phyloP scores from a whole-genome alignment of 305 asterid genomes.

The Solanum hybrid region DNA sequence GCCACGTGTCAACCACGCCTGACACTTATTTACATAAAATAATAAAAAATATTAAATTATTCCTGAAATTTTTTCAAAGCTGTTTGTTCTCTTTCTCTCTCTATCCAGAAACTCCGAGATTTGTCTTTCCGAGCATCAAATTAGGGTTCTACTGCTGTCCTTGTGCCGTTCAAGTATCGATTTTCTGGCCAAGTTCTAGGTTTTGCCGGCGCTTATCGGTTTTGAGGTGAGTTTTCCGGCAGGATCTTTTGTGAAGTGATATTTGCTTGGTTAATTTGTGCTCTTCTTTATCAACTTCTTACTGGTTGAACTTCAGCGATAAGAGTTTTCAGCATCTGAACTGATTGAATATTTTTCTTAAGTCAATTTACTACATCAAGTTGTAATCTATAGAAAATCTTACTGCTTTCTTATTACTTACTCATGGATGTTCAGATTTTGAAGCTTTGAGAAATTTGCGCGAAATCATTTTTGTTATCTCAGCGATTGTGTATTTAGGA shows the following conservation, averaged over 20 bases:
- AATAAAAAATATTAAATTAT: not conserved
- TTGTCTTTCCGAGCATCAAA: conserved; percentile 18
- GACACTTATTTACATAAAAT: conserved; percentile 30
- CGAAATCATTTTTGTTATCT: not conserved
- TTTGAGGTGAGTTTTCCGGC: conserved; percentile 10
- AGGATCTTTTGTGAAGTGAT: not conserved
- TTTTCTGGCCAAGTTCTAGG: conserved; percentile 3
- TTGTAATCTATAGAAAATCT: not conserved
- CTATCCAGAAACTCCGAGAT: conserved; percentile 48
- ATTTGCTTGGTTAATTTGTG: not conserved
- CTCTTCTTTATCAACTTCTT: not conserved
- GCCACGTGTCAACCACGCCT: conserved; percentile 52
- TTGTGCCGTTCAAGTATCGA: conserved; percentile 2
- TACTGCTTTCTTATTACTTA: not conserved
- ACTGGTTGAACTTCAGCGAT: not conserved
- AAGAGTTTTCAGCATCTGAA: not conserved
- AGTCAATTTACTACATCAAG: not conserved
- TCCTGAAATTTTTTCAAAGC: not conserved
- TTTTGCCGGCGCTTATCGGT: conserved; percentile 25
- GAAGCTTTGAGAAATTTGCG: not conserved
- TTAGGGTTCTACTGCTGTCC: conserved; percentile 23
- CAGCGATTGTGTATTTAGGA: not conserved
- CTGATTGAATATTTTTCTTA: not conserved
- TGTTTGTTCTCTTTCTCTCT: conserved; percentile 12
- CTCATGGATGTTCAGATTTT: not conserved